Percentiles rank a stretch among this genome's conserved stretches.
phyloP scores from a whole-genome alignment of 176 grass and related monocot genomes.

The Rhynchospora breviuscula region DNA sequence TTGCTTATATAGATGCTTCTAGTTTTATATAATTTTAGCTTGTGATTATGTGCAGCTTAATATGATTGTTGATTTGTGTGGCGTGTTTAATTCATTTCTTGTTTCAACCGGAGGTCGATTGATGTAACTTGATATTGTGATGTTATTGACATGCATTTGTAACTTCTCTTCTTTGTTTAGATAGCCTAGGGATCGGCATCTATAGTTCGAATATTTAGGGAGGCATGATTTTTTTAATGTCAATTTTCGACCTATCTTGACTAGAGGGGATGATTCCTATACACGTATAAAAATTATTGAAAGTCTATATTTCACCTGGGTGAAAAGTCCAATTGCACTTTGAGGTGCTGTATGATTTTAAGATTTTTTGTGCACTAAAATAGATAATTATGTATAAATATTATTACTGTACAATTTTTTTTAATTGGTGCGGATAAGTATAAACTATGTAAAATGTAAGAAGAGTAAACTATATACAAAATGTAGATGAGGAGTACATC shows the following conservation, averaged over 20 bases:
- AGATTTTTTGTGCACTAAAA: too few species aligned
- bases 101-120: neutral
- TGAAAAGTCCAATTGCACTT: too few species aligned
- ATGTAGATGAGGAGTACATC: too few species aligned
- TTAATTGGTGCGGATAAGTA: too few species aligned
- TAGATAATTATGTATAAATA: too few species aligned
- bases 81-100: neutral
- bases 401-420: too few species aligned
- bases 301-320: too few species aligned
- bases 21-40: neutral
- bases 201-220: neutral
- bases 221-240: neutral
- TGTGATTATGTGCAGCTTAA: neutral
- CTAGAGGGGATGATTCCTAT: neutral
- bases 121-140: constrained; percentile 4
- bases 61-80: neutral
- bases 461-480: too few species aligned
- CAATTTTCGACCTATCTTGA: neutral
- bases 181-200: neutral
- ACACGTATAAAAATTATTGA: neutral
- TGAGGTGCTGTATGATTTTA: too few species aligned
- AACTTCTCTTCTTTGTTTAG: neutral
- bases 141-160: neutral
- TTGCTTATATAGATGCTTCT: neutral
- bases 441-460: too few species aligned